A percentile compares a stretch with the other conserved stretches of the same genome.
Evolutionary conservation across 805 yeast genomes (phyloP).

Genomic region (Hanseniaspora vineae): DNA sequence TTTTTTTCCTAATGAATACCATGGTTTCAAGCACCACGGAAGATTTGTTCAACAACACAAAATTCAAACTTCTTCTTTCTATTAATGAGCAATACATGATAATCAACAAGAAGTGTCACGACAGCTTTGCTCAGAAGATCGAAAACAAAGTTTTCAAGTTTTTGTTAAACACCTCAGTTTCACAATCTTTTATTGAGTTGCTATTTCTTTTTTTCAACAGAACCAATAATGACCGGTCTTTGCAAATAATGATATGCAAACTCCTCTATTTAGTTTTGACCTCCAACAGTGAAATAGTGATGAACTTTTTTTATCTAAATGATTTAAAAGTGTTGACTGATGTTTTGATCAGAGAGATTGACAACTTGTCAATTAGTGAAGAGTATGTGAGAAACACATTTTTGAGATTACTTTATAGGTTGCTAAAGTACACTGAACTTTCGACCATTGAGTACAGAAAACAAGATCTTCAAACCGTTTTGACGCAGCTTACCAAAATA

Average conservation of each 20-base stretch:
- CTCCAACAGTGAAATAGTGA: conserved; percentile 36
- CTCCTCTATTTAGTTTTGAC: conserved; percentile 64
- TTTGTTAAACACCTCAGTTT: conserved; percentile 31
- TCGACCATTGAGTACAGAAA: conserved; percentile 43
- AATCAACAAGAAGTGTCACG: conserved; percentile 22
- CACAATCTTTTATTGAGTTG: conserved; percentile 50
- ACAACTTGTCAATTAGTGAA: conserved; percentile 49
- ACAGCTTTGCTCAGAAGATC: conserved; percentile 9
- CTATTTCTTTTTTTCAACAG: conserved; percentile 68
- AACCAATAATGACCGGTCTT: conserved; percentile 46
- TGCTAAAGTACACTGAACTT: conserved; percentile 55
- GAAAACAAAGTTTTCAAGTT: conserved; percentile 44
- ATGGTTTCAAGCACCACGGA: conserved; percentile 33
- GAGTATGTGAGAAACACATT: conserved; percentile 55
- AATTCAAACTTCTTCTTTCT: conserved; percentile 58
- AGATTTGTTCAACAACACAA: conserved; percentile 50
- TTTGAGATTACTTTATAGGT: conserved; percentile 59
- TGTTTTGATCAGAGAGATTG: conserved; percentile 67
- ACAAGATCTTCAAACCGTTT: conserved; percentile 36
- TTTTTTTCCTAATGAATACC: conserved; percentile 34
- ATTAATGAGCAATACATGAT: conserved; percentile 85
- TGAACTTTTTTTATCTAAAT: conserved; percentile 63
- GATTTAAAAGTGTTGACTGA: conserved; percentile 78
- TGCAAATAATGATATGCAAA: conserved; percentile 70
- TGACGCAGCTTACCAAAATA: conserved; percentile 31